A percentile compares a stretch with the other conserved stretches of the same genome.
Evolutionary conservation across 345 rosid genomes (phyloP).

Genomic region (Arabis alpina): DNA sequence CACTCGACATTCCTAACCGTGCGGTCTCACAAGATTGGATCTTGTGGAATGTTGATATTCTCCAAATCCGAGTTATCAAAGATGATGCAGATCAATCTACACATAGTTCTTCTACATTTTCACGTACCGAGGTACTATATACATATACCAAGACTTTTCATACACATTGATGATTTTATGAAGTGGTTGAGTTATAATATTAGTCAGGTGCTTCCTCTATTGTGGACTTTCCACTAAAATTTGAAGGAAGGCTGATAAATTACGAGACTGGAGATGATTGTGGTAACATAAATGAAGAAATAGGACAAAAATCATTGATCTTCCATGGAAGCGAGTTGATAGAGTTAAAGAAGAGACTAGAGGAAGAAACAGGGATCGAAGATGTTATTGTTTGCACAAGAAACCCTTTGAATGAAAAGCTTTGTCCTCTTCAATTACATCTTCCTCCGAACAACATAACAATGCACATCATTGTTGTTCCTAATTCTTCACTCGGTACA

Average conservation of each 20-base stretch:
- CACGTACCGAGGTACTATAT: constrained; percentile 29
- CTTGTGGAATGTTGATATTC: constrained; percentile 69
- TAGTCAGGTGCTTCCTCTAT: constrained; percentile 33
- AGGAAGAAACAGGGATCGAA: constrained; percentile 61
- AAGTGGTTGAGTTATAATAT: no score
- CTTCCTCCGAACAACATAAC: constrained; percentile 85
- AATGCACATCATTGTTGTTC: constrained; percentile 73
- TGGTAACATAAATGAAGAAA: constrained; percentile 48
- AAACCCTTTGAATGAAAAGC: constrained; percentile 72
- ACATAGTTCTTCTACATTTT: constrained; percentile 33
- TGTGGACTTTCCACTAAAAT: constrained; percentile 37
- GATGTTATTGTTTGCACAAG: constrained; percentile 62
- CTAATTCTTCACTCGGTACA: constrained; percentile 35
- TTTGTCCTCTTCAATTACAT: constrained; percentile 77
- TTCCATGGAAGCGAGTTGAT: constrained; percentile 70
- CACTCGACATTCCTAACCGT: constrained; percentile 70
- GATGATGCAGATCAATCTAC: constrained; percentile 27
- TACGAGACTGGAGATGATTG: constrained; percentile 61
- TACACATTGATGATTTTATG: no score
- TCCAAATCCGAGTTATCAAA: constrained; percentile 43
- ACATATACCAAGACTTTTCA: neutral
- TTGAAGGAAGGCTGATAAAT: constrained; percentile 62
- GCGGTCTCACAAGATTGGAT: constrained; percentile 65
- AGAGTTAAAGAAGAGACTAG: constrained; percentile 59
- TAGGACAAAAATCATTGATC: constrained; percentile 46